phyloP scores from a whole-genome alignment of 176 grass and related monocot species.

The Carex scoparia region DNA sequence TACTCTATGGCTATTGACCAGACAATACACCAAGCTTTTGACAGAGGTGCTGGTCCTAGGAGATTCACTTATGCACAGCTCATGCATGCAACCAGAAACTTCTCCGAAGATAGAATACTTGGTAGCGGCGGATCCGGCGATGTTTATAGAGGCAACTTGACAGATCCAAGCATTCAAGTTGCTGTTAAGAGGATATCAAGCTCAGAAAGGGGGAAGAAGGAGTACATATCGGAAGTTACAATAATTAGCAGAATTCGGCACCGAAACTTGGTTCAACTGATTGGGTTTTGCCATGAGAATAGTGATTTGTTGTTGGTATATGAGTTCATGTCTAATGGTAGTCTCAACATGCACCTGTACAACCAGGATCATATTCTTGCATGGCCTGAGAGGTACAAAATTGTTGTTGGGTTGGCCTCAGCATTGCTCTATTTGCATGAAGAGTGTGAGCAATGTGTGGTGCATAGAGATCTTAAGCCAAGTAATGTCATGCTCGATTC shows the following conservation, averaged over 20 bases:
- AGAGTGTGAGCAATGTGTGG: conserved; percentile 49
- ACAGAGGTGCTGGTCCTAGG: conserved; percentile 5
- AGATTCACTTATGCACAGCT: conserved; percentile 30
- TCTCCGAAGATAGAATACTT: conserved; percentile 40
- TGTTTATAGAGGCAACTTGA: conserved; percentile 47
- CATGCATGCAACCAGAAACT: conserved; percentile 37
- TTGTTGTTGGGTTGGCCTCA: conserved; percentile 32
- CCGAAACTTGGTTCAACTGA: conserved; percentile 46
- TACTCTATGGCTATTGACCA: not conserved
- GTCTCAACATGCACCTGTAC: conserved; percentile 32
- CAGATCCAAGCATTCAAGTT: conserved; percentile 1
- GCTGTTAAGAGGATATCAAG: conserved; percentile 39
- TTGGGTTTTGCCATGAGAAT: conserved; percentile 27
- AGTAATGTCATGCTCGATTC: conserved; percentile 54
- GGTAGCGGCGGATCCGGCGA: conserved; percentile 45
- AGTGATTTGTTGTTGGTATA: conserved; percentile 28
- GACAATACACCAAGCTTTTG: not conserved
- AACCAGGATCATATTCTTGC: not conserved
- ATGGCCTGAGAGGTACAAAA: conserved; percentile 34
- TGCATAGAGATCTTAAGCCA: conserved; percentile 50
- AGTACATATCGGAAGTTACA: conserved; percentile 41
- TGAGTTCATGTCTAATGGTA: conserved; percentile 38
- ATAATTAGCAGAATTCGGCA: conserved; percentile 52
- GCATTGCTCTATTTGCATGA: conserved; percentile 48
- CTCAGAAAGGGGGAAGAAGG: conserved; percentile 32